Percentiles rank a stretch among this genome's conserved stretches.
Evolutionary conservation across 2,329 filamentous ascomycete species (phyloP).

Genomic region (Colletotrichum lentis): DNA sequence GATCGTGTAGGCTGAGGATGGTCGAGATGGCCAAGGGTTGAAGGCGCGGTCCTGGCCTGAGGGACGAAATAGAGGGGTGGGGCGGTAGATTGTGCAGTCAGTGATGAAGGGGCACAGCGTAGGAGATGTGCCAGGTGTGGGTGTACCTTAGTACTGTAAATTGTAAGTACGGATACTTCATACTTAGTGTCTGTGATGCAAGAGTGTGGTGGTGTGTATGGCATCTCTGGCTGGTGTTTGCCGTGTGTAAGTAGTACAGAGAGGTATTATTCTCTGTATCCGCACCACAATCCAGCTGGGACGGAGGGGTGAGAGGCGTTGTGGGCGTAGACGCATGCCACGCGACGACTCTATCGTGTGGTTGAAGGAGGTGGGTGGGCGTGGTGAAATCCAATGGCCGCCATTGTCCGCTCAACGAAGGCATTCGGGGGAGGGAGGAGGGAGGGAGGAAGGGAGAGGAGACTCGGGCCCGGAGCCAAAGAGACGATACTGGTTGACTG

Average conservation of each 20-base stretch:
- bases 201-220: conserved; percentile 7
- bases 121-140: conserved; percentile 27
- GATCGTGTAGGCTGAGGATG: conserved; percentile 19
- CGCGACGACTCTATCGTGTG: conserved; percentile 10
- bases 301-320: conserved; percentile 6
- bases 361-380: neutral
- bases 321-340: neutral
- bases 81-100: conserved; percentile 27
- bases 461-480: neutral
- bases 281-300: neutral
- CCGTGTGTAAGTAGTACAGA: neutral
- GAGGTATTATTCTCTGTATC: neutral
- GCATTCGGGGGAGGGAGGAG: neutral
- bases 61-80: conserved; percentile 32
- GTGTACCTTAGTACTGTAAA: neutral
- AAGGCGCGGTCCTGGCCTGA: conserved; percentile 24
- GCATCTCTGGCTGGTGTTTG: conserved; percentile 10
- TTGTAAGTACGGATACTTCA: no score
- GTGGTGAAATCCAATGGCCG: neutral
- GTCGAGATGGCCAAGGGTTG: conserved; percentile 27
- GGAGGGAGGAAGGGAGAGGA: neutral
- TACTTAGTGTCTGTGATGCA: conserved; percentile 9
- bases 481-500: neutral
- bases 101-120: conserved; percentile 29
- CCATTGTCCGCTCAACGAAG: conserved; percentile 8